phyloP scores from a whole-genome alignment of 1,284 basidiomycete species.

The Phellopilus nigrolimitatus region DNA sequence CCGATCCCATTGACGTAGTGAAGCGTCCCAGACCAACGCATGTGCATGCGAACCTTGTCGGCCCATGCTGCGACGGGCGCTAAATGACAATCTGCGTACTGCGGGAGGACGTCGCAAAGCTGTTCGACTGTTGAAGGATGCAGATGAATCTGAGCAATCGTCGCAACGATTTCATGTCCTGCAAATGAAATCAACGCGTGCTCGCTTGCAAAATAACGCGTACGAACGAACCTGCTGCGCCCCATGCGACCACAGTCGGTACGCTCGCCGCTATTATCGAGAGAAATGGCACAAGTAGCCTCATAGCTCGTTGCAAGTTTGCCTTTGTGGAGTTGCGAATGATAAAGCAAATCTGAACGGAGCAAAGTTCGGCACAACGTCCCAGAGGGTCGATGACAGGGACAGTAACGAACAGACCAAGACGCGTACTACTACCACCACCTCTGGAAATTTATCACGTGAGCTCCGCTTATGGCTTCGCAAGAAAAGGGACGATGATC shows the following conservation, averaged over 20 bases:
- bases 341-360: no score
- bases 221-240: conserved; percentile 25
- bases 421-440: no score
- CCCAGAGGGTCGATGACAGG: no score
- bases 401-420: no score
- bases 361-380: no score
- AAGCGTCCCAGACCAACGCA: conserved; percentile 62
- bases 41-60: conserved; percentile 54
- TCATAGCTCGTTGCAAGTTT: background rate
- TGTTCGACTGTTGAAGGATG: conserved; percentile 67
- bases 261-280: conserved; percentile 27
- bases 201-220: conserved; percentile 25
- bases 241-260: conserved; percentile 1
- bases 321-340: background rate
- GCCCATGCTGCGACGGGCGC: conserved; percentile 87
- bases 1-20: conserved; percentile 73
- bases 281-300: background rate
- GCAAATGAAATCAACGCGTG: conserved; percentile 1
- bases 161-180: conserved; percentile 90
- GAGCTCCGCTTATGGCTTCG: no score
- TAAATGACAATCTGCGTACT: conserved; percentile 61
- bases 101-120: conserved; percentile 68
- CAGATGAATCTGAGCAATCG: conserved; percentile 88
- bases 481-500: no score
- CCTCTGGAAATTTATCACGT: no score